Evolutionary conservation across 345 rosid species (phyloP).

Genomic region (Eucalyptus albens): DNA sequence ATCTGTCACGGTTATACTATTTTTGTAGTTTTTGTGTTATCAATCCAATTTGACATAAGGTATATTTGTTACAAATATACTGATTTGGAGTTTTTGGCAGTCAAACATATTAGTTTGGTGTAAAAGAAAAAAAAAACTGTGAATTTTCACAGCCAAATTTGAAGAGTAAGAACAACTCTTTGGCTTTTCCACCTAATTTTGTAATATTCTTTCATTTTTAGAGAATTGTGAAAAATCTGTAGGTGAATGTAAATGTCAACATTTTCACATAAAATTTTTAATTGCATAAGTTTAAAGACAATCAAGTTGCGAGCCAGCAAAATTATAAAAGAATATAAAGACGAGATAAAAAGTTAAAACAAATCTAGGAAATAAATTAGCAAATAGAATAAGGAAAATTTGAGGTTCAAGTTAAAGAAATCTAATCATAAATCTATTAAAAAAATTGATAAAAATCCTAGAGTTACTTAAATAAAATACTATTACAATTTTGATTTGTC

Average conservation of each 20-base stretch:
- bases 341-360: neutral
- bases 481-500: too few relatives aligned
- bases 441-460: too few relatives aligned
- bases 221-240: neutral
- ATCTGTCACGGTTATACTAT: too few relatives aligned
- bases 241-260: neutral
- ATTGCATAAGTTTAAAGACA: neutral
- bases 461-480: too few relatives aligned
- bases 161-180: neutral
- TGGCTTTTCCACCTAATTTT: neutral
- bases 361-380: neutral
- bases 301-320: neutral
- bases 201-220: neutral
- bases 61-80: too few relatives aligned
- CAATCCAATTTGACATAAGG: too few relatives aligned
- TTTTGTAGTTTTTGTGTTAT: too few relatives aligned
- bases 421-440: too few relatives aligned
- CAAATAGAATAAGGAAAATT: neutral
- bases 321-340: too few relatives aligned
- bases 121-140: too few relatives aligned
- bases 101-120: too few relatives aligned
- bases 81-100: rapidly evolving
- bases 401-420: neutral
- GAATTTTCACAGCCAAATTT: neutral
- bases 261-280: too few relatives aligned